Evolutionary conservation across 805 yeast genomes (phyloP).

Genomic region (Saccharomycopsis schoenii): DNA sequence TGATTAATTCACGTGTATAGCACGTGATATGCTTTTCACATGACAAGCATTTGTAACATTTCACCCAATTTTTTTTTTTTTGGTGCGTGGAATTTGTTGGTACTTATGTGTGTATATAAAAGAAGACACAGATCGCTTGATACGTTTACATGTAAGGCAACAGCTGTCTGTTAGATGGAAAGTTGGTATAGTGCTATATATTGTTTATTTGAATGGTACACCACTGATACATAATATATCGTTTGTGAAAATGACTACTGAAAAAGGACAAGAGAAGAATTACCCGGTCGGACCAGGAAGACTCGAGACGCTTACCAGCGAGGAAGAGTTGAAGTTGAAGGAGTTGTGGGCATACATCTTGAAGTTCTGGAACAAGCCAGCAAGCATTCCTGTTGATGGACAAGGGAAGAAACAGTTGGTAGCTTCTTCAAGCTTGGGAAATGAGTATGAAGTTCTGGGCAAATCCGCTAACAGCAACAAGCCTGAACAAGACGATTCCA

Average conservation of each 20-base stretch:
- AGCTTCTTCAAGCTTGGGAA: constrained; percentile 10
- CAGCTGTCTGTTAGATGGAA: neutral
- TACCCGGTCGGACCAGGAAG: constrained; percentile 30
- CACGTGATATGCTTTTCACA: neutral
- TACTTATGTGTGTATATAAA: neutral
- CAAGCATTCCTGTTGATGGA: constrained; percentile 22
- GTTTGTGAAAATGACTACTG: neutral
- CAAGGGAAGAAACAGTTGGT: constrained; percentile 13
- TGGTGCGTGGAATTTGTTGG: constrained; percentile 11
- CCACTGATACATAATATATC: too few species aligned
- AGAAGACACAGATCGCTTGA: neutral
- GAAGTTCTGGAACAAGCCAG: constrained; percentile 46
- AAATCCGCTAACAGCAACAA: constrained; percentile 12
- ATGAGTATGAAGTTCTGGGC: constrained; percentile 1
- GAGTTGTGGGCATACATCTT: constrained; percentile 62
- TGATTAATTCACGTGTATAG: neutral
- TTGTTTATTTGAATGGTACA: too few species aligned
- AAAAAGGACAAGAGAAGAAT: neutral
- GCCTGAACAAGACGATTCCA: constrained; percentile 14
- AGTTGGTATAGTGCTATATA: too few species aligned
- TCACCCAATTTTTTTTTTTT: neutral
- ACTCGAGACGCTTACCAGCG: constrained; percentile 36
- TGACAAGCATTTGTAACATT: neutral
- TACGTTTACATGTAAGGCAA: constrained; percentile 5
- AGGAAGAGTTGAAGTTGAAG: constrained; percentile 55